Evolutionary conservation across 1,284 basidiomycete species (phyloP).

Genomic region (Bjerkandera adusta): DNA sequence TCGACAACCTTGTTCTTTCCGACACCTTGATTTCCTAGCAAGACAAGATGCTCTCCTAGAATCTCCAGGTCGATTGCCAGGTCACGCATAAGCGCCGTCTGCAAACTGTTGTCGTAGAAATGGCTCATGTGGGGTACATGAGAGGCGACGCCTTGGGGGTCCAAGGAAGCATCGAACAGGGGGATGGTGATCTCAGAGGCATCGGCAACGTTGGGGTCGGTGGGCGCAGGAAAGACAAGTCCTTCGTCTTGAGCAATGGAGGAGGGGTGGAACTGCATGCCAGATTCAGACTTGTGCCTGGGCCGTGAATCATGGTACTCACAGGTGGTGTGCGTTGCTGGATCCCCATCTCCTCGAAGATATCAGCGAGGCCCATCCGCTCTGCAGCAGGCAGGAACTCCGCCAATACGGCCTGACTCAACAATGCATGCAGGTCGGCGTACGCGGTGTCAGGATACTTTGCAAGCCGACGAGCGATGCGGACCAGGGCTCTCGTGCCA

Average conservation of each 20-base stretch:
- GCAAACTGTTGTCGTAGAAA: constrained; percentile 67
- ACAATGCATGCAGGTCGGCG: constrained; percentile 43
- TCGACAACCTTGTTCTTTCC: constrained; percentile 72
- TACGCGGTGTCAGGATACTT: constrained; percentile 39
- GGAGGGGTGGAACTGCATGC: constrained; percentile 45
- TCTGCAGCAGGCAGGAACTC: constrained; percentile 63
- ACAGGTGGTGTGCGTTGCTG: constrained; percentile 41
- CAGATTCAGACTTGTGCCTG: neutral
- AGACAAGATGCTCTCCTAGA: constrained; percentile 57
- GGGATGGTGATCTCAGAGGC: constrained; percentile 40
- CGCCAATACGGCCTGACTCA: constrained; percentile 49
- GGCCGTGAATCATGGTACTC: constrained; percentile 17
- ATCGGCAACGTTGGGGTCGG: constrained; percentile 27
- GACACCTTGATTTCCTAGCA: constrained; percentile 70
- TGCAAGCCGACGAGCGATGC: constrained; percentile 50
- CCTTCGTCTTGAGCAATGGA: constrained; percentile 36
- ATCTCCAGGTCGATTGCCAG: constrained; percentile 59
- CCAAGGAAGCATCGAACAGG: constrained; percentile 44
- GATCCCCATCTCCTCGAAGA: constrained; percentile 52
- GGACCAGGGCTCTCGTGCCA: constrained; percentile 56
- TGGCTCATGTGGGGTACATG: constrained; percentile 66
- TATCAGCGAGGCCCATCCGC: constrained; percentile 48
- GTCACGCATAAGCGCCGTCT: constrained; percentile 64
- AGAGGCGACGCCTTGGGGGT: constrained; percentile 50
- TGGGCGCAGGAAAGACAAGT: constrained; percentile 47